These are phyloP conservation scores for Effrenium voratum DNA, from an alignment of 73 alveolate genomes.

Conservation along the genomic window DNA sequence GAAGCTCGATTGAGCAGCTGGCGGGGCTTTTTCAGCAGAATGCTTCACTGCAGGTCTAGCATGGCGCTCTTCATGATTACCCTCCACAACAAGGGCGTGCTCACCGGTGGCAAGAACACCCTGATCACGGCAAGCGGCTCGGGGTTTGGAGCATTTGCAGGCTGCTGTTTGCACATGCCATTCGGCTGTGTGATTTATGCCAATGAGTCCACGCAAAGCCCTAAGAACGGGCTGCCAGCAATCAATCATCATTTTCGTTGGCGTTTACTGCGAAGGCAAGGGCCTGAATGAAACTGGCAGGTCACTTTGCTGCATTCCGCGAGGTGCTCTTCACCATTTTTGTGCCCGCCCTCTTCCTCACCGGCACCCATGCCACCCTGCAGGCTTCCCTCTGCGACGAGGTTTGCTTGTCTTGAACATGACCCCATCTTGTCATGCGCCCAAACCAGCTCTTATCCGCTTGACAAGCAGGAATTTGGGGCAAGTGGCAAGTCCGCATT, in stretches of 20 bases:
- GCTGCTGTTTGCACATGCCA: not conserved
- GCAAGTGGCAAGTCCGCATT: too few species aligned
- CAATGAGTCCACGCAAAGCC: too few species aligned
- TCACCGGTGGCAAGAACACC: slow-evolving; percentile 91
- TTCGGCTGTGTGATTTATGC: not conserved
- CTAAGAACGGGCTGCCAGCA: too few species aligned
- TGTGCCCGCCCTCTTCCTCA: slow-evolving; percentile 86
- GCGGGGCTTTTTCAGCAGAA: not conserved
- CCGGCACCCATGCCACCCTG: slow-evolving; percentile 92
- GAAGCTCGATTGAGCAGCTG: not conserved
- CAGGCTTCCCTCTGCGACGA: too few species aligned
- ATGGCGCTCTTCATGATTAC: slow-evolving; percentile 93
- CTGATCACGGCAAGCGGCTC: slow-evolving; percentile 61
- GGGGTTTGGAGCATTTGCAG: too few species aligned
- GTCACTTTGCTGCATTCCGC: too few species aligned
- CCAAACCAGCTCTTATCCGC: too few species aligned
- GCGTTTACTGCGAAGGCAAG: too few species aligned
- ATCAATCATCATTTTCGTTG: too few species aligned
- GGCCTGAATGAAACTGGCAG: too few species aligned
- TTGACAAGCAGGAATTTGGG: too few species aligned
- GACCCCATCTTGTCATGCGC: not conserved
- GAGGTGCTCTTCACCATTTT: slow-evolving; percentile 92
- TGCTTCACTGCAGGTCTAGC: slow-evolving; percentile 36
- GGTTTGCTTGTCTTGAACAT: too few species aligned
- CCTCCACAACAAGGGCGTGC: slow-evolving; percentile 93